Evolutionary conservation across 371 early-diverging fungal species (phyloP).

Genomic region (Mortierella sp.): DNA sequence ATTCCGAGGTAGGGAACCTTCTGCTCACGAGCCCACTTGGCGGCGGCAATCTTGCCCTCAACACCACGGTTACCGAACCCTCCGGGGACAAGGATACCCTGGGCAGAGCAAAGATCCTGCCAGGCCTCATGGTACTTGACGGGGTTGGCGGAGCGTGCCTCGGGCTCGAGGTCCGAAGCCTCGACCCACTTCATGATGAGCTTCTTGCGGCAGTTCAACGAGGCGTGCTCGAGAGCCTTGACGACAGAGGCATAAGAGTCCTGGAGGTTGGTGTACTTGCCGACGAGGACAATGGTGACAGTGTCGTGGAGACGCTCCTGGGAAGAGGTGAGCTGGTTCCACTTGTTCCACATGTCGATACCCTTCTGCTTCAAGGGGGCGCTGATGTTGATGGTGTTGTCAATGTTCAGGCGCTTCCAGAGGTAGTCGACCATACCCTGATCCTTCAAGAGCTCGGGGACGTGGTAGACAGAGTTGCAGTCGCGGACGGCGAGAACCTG

Average conservation of each 20-base stretch:
- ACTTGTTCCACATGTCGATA: constrained; percentile 79
- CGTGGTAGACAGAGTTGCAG: constrained; percentile 96
- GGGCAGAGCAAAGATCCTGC: constrained; percentile 87
- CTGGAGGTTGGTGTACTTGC: constrained; percentile 96
- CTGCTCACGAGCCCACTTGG: constrained; percentile 98
- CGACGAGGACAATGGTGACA: constrained; percentile 96
- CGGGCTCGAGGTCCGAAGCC: constrained; percentile 90
- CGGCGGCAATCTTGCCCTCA: constrained; percentile 98
- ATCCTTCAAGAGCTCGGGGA: constrained; percentile 92
- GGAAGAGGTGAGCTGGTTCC: constrained; percentile 86
- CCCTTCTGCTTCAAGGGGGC: constrained; percentile 72
- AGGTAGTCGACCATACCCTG: constrained; percentile 90
- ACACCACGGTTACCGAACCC: constrained; percentile 99
- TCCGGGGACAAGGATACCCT: constrained; percentile 99
- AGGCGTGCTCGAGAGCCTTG: constrained; percentile 97
- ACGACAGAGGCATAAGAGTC: constrained; percentile 98
- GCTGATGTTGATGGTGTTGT: constrained; percentile 64
- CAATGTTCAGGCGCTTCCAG: constrained; percentile 85
- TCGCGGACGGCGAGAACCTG: constrained; percentile 96
- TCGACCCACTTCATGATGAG: constrained; percentile 96
- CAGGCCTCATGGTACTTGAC: constrained; percentile 96
- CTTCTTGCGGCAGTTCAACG: constrained; percentile 87
- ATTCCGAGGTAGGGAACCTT: constrained; percentile 99
- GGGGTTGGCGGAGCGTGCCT: constrained; percentile 80
- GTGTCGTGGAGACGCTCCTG: constrained; percentile 86